Percentiles rank a stretch among this genome's conserved stretches.
phyloP scores from a whole-genome alignment of 768 basidiomycete genomes.

The Auricularia auricula-judae region DNA sequence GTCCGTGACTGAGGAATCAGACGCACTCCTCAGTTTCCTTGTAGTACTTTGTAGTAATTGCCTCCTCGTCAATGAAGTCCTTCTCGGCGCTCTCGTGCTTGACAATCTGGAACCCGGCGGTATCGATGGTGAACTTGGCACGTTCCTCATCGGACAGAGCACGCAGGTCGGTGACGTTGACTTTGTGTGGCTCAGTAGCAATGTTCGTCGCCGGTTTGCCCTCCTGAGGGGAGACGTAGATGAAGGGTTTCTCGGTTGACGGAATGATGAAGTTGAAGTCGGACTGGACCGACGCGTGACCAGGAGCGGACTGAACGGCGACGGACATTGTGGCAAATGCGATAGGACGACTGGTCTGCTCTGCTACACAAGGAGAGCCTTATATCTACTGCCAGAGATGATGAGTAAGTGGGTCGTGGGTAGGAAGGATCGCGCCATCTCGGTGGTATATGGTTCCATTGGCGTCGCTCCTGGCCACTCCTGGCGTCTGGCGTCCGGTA shows the following conservation, averaged over 20 bases:
- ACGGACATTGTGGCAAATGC: not conserved
- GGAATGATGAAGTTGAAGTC: slow-evolving; percentile 7
- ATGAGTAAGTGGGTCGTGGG: not conserved
- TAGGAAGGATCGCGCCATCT: not conserved
- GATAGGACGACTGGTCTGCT: not conserved
- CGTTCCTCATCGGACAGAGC: not conserved
- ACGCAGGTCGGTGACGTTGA: slow-evolving; percentile 10
- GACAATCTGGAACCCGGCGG: slow-evolving; percentile 23
- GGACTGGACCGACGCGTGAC: not conserved
- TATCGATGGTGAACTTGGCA: slow-evolving; percentile 18
- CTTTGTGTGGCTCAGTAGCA: not conserved
- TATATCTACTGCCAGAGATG: not conserved
- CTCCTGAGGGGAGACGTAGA: not conserved
- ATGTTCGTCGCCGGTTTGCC: slow-evolving; percentile 4
- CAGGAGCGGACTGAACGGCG: not conserved
- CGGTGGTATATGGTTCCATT: not conserved
- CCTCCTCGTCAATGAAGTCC: not conserved
- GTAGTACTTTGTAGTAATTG: not conserved
- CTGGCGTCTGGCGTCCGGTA: too few relatives aligned
- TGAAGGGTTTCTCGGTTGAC: slow-evolving; percentile 3
- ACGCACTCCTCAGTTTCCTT: not conserved
- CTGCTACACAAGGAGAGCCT: not conserved
- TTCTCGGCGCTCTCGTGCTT: slow-evolving; percentile 23
- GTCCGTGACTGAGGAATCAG: not conserved
- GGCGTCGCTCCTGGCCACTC: too few relatives aligned